Evolutionary conservation across 1,284 basidiomycete species (phyloP), one percentile per base, ranked within the genome.

Genomic region (Fomitopsis betulina): DNA sequence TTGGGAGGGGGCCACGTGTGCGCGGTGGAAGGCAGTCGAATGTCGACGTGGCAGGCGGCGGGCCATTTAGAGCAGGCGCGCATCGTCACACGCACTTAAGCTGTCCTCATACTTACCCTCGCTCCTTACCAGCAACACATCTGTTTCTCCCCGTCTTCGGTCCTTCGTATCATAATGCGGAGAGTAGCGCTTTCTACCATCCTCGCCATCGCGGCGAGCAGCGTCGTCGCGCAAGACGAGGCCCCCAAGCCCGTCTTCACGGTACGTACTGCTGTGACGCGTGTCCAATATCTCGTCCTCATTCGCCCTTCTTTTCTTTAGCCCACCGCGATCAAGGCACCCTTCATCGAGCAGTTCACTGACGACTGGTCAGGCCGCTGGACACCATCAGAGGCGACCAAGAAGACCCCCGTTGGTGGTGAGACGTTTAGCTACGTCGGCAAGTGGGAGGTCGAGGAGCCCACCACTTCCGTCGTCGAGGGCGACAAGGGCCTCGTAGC

Each of bases 301-400:
- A 50, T 68, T 50, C 13, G 52, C n/a, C 25, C 13, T 37, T 15
- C 35, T 15, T 37, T 37, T 37, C 13, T 19, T 38, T 60, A 98
- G 93, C 79, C 90, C 50, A 90, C 95, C 56, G 75, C 80, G 58
- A 79, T 98, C 75, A 87, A 90, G 69, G 95, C 92, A n/a, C 88
- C 93, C 60, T 98, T 99, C 81, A 71, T 99, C 67, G 97, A 99
- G 76, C 97, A 99, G 75, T 99, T 99, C 81, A 92, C 89, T 27
- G 84, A 89, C 58, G 91, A 92, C 77, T 96, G 93, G 92, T 74
- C 88, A 47, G 82, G 88, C 58, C 91, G 96, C 65, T 99, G 97
- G 97, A 93, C 93, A 58, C 87, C 95, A 39, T 98, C 96, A 7
- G 89, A 94, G 71, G 96, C 97, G 25, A 98, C 95, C 69, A 98